Evolutionary conservation across 2,329 filamentous ascomycete species (phyloP), one percentile per base, ranked within the genome.

Genomic region (Cytospora schulzeri): DNA sequence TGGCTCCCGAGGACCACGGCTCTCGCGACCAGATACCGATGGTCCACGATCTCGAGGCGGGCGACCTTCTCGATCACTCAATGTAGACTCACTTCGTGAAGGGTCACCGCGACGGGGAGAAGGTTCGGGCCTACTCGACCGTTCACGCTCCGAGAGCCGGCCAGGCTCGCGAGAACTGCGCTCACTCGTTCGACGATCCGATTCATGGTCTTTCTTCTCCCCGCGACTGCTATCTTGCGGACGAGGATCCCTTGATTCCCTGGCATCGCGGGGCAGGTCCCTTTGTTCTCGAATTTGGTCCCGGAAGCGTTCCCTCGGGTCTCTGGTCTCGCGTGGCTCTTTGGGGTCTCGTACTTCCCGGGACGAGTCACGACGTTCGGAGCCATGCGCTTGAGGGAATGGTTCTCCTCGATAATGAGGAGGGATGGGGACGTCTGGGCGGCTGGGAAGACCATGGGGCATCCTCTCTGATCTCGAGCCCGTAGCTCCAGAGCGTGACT

Each of bases 381-480:
- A 57, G 67, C 72, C 68, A 19, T 79, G 78, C 22, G 76, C 73
- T 63, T 79, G 79, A 14, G 72, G 73, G 65, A 79, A 82, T 38
- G 82, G 78, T 58, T 83, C 81, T 28, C 80, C 76, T 12, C 76
- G 75, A 61, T 79, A 80, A 66, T 81, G 80, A 2, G 79, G 78
- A 0, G 81, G 80, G 54, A 84, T 80, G 9, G 84, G 84, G 14
- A 85, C 80, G 67, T 88, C 85, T 19, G 86, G 86, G 62, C 85
- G 80, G 61, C 76, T 86, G 1, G 87, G 87, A 8, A 89, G 75
- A 19, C 66, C 61, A 31, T 67, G 66, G 19, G 66, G 66, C 31
- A 60, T n/a, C 26, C 66, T 65, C 6, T 65, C 66, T 12, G 33
- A 38, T 45, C 51, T 62, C 19, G 63, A 55, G 74, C 74, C 67